Evolutionary conservation across 164 flowering plant genomes (phyloP).

Genomic region (Chloranthus sessilifolius): DNA sequence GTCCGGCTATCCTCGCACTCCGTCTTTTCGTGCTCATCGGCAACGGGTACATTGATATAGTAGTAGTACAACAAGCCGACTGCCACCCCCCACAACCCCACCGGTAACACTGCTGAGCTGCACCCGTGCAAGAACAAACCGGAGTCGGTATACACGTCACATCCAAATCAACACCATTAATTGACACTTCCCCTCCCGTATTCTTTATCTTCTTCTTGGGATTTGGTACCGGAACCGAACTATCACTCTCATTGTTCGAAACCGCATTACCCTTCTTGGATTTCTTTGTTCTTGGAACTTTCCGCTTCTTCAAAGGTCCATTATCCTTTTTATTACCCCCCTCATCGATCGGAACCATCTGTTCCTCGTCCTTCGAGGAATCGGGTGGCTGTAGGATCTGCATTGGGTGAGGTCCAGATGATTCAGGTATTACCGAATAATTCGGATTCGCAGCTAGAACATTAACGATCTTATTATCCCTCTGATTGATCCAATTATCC

Average conservation of each 20-base stretch:
- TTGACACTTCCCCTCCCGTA: conserved; percentile 47
- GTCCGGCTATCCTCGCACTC: conserved; percentile 86
- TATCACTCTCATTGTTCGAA: conserved; percentile 36
- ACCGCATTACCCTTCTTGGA: no score
- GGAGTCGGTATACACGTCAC: conserved; percentile 78
- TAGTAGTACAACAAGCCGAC: conserved; percentile 88
- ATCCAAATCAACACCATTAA: conserved; percentile 79
- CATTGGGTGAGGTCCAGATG: conserved; percentile 39
- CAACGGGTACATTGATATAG: conserved; percentile 69
- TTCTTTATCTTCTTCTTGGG: conserved; percentile 50
- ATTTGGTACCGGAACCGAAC: conserved; percentile 41
- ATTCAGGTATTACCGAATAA: conserved; percentile 36
- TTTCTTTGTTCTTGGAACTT: conserved; percentile 52
- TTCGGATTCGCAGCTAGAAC: conserved; percentile 41
- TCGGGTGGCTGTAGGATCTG: conserved; percentile 50
- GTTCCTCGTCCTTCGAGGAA: conserved; percentile 23
- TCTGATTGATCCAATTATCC: conserved; percentile 53
- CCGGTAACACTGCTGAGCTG: conserved; percentile 79
- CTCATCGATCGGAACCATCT: conserved; percentile 27
- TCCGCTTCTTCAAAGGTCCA: conserved; percentile 47
- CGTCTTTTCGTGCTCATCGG: conserved; percentile 91
- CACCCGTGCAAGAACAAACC: conserved; percentile 79
- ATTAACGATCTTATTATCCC: conserved; percentile 45
- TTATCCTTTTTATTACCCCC: conserved; percentile 36
- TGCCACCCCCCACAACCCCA: conserved; percentile 99